Percentiles rank a stretch among this genome's conserved stretches.
Conservation (phyloP, 2,329 filamentous ascomycete species). For the Chalaropsis thielavioides region DNA sequence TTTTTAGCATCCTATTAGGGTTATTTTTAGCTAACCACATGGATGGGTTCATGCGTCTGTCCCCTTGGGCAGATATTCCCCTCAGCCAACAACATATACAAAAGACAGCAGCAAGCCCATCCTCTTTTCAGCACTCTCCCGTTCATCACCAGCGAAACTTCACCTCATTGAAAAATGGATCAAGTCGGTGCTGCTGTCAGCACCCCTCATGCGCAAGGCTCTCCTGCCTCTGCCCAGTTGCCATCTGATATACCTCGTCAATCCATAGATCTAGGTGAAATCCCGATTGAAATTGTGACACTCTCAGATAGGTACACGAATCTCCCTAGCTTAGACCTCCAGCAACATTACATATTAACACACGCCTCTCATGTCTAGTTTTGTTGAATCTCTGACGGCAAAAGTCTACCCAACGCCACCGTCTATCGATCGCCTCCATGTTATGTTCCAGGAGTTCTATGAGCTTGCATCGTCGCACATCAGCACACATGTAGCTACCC, state of each 20-base stretch:
- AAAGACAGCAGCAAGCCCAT: not conserved
- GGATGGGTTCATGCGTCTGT: not conserved
- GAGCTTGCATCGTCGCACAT: slow-evolving; percentile 65
- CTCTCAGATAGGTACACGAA: slow-evolving; percentile 62
- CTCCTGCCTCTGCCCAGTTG: slow-evolving; percentile 9
- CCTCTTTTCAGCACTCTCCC: not conserved
- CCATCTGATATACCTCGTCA: slow-evolving; percentile 36
- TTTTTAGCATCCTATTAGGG: not conserved
- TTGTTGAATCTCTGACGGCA: slow-evolving; percentile 76
- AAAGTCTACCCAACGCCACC: slow-evolving; percentile 77
- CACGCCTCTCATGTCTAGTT: slow-evolving; percentile 38
- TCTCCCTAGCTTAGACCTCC: not conserved
- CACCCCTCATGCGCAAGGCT: not conserved
- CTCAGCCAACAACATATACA: slow-evolving; percentile 2
- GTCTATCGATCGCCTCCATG: slow-evolving; percentile 64
- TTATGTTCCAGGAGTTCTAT: slow-evolving; percentile 94
- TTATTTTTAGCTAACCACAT: not conserved
- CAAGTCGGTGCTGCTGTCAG: not conserved
- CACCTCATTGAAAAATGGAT: not conserved
- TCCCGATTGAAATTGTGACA: slow-evolving; percentile 86
- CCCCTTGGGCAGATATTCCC: not conserved
- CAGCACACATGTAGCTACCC: slow-evolving; percentile 67
- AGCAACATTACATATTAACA: slow-evolving; percentile 17
- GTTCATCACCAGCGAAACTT: not conserved
- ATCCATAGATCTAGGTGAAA: slow-evolving; percentile 66